phyloP scores from a whole-genome alignment of 2,329 filamentous ascomycete genomes.

The Diaporthe citriasiana region DNA sequence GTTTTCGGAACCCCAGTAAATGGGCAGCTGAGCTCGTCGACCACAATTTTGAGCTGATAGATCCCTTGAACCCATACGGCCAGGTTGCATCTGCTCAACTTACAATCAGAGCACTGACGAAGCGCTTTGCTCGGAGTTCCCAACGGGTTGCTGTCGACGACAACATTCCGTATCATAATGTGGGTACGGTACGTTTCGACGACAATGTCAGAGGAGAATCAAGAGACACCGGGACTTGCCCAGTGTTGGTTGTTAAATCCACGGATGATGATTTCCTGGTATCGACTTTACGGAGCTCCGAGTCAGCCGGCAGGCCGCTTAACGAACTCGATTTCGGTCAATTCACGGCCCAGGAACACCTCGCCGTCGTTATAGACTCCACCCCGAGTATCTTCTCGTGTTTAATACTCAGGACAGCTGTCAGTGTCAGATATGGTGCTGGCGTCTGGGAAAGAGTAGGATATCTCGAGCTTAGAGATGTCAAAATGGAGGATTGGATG shows the following conservation, averaged over 20 bases:
- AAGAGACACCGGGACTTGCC: background rate
- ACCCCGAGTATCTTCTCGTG: background rate
- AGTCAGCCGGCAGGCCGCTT: background rate
- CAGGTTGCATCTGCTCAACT: background rate
- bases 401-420: background rate
- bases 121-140: background rate
- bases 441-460: background rate
- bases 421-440: background rate
- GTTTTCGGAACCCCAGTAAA: background rate
- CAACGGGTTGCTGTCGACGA: background rate
- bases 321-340: background rate
- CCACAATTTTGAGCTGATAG: background rate
- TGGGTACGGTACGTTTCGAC: background rate
- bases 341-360: background rate
- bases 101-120: background rate
- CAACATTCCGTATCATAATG: background rate
- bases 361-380: slow-evolving; percentile 1
- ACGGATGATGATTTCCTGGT: background rate
- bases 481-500: background rate
- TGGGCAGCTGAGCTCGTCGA: background rate
- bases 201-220: background rate
- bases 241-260: background rate
- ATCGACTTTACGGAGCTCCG: background rate
- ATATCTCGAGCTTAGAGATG: background rate
- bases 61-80: background rate